Evolutionary conservation across 345 rosid species (phyloP), one percentile per base, ranked within the genome.

Genomic region (Eucalyptus globulus): DNA sequence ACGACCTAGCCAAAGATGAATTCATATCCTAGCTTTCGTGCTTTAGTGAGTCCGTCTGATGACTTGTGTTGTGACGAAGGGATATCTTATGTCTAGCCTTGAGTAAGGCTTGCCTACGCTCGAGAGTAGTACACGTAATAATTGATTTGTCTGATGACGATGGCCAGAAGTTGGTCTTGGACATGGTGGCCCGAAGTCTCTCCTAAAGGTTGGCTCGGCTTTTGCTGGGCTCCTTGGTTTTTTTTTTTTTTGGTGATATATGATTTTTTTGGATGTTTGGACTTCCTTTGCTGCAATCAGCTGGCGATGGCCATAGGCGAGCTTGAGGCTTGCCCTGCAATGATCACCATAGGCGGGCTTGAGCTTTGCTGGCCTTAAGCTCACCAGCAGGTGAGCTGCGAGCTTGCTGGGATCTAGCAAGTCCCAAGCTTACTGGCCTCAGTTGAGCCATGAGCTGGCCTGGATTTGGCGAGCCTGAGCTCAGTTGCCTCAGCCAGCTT

Each of bases 371-470:
- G 24, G 56, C 56, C 56, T 53, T 3, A 9, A 53, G 24, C 56
- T 53, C 56, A 53, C 24, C 0, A 19, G 56, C 56, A 53, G 26
- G 58, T 0, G 58, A 53, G 58, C 11, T 19, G 58, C 2, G 1
- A 53, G 11, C 5, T 53, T 19, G 24, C 0, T 8, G 11, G 58
- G 58, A 4, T 19, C 11, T 53, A 19, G 58, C 0, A 5, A 53
- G 58, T 53, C 24, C 1, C 11, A 19, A 53, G 2, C 58, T 53
- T 7, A 53, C 10, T 53, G 0, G 58, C 24, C 10, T 53, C 24
- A 53, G 58, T 53, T 19, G 58, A 53, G 10, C 24, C 2, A 0
- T 0, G 24, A 53, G 5, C 5, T 53, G 2, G 10, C 24, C 2
- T 8, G 26, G 24, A 53, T 53, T 53, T 53, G 58, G 58, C 2